Base-by-base conservation (phyloP, 495 filamentous ascomycete genomes). In the Xylaria scruposa region DNA sequence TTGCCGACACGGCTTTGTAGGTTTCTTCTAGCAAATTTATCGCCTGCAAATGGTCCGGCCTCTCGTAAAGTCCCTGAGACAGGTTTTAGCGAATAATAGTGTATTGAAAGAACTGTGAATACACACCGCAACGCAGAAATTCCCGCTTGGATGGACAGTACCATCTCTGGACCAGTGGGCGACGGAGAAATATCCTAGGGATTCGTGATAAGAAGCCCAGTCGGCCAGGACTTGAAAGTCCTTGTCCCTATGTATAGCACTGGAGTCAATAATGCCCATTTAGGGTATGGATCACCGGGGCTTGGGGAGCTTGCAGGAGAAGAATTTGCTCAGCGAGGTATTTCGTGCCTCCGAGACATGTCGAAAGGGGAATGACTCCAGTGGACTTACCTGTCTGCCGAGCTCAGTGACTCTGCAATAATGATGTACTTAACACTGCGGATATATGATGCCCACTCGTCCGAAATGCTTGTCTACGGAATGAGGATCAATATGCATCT, bases 191-290 rank as follows among this genome's bases (percentile, higher is more conserved):
- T 8, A 15, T 31, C 24, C 53, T 12, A 56, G 53, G 12, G 53
- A 31, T 15, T 78, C 77, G 65, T 82, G 77, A 65, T 82, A 82
- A 56, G 79, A 77, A 31, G 81, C 79, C 81, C 81, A 82, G 69
- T 81, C 79, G 47, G 78, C 46, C 71, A 82, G 68, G 24, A 66
- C 69, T 58, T 72, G 67, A 26, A 81, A 56, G 56, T 79, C 76
- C 10, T 3, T 31, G 26, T 49, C 36, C 8, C 38, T 31, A 31
- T 31, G 3, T 31, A 3, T 31, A 31, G 3, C 29, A 31, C 29
- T 31, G 29, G 29, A 31, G 29, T 31, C 29, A 31, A 31, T 31
- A 31, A 31, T 31, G 29, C 3, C 29, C 29, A 31, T 3, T 31
- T 31, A 31, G 1, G 29, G 1, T 31, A 31, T 31, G 29, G 29